Evolutionary conservation across 768 basidiomycete species (phyloP), one percentile per base, ranked within the genome.

Genomic region (Heimioporus sp.): DNA sequence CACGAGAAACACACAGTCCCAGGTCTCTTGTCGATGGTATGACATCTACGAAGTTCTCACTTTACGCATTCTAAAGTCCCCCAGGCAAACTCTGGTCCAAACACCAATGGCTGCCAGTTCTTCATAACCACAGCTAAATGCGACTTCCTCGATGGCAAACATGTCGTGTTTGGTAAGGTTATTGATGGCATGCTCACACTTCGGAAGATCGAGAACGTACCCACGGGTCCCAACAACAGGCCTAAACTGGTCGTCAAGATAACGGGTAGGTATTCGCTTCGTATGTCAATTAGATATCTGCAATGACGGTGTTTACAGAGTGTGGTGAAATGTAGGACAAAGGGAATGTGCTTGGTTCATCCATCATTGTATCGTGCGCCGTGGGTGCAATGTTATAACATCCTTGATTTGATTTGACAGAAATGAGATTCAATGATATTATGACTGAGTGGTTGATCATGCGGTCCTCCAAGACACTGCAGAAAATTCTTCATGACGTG

Each of bases 41-140:
- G 35, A 71, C 45, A 36, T 17, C 44, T 43, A 17, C 43, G 36
- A 47, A 16, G 43, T 31, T 20, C 10, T 51, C 13, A 5, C 6
- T 28, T 54, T 19, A 41, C 41, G 42, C 38, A 38, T 34, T 10
- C 35, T 55, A 30, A 55, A 43, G 2, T 49, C 20, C 20, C 48
- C 30, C 60, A 95, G 93, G 96, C 95, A 0, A 98, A 98, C 72
- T 97, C 95, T 0, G 96, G 96, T 6, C 81, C 89, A 3, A 87
- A 92, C 63, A 95, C 93, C 13, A 98, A 98, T 57, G 96, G 95
- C 3, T 95, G 92, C 68, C 93, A 92, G 83, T 99, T 98, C 76
- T 99, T 99, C 78, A 86, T 99, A 65, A 99, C 97, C 0, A 94
- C 92, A 2, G 91, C 85, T 10, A 88, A 90, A 59, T 96, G 95